Conservation (phyloP, 805 yeast species). For the Starmerella stellata region DNA sequence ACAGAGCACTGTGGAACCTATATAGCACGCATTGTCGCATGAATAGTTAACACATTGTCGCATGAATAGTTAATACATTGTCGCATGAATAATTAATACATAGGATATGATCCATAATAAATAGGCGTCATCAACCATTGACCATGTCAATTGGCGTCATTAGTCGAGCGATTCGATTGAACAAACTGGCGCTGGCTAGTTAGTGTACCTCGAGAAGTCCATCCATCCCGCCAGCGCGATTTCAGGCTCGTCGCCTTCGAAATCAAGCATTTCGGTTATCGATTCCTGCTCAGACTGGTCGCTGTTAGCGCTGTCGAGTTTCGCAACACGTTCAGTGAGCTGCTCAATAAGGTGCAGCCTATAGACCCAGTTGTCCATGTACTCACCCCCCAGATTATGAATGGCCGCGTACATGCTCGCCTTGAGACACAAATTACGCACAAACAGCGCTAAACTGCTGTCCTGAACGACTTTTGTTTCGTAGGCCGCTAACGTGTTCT, state of each 20-base stretch:
- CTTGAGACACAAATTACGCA: slow-evolving; percentile 46
- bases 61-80: too few species aligned
- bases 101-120: too few species aligned
- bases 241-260: slow-evolving; percentile 4
- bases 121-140: too few species aligned
- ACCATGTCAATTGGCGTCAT: too few species aligned
- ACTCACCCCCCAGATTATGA: slow-evolving; percentile 47
- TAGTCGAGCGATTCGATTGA: too few species aligned
- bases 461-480: slow-evolving; percentile 54
- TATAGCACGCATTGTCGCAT: too few species aligned
- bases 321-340: slow-evolving; percentile 22
- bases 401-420: slow-evolving; percentile 58
- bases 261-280: background rate
- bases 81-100: too few species aligned
- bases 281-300: slow-evolving; percentile 1
- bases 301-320: background rate
- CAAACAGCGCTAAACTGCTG: slow-evolving; percentile 40
- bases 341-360: slow-evolving; percentile 38
- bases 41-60: too few species aligned
- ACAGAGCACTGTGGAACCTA: too few species aligned
- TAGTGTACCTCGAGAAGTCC: slow-evolving; percentile 15
- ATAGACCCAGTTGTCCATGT: slow-evolving; percentile 48
- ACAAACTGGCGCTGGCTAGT: too few species aligned
- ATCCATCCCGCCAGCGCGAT: slow-evolving; percentile 11
- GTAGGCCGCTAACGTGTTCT: slow-evolving; percentile 57